Evolutionary conservation across 73 alveolate genomes (phyloP), one percentile per base, ranked within the genome.

Genomic region (Urostyla sp.): DNA sequence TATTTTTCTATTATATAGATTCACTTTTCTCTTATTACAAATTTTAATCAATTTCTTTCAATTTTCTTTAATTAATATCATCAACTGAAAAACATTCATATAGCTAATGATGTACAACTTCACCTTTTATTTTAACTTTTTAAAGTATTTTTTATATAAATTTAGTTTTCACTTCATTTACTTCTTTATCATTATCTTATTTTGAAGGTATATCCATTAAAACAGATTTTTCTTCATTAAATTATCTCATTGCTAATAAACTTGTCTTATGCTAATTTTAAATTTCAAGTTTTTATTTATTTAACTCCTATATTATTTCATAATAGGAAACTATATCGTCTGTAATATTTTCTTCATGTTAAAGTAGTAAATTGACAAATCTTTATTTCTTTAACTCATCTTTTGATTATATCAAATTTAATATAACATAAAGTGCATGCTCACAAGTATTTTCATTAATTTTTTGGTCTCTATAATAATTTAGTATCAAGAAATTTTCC

Each of bases 21-120:
- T 35, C 35, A 3, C 37, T 38, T n/a, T 0, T 20, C 10, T 7
- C 3, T 1, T 35, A 10, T 18, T 63, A 57, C 8, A 13, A 13
- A 13, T 63, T 40, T 7, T 63, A 27, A 13, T 63, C 79, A n/a
- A n/a, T n/a, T n/a, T 63, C 79, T 3, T 38, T 40, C 28, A 63
- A 1, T 63, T 32, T 34, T 48, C 44, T 63, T 27, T 63, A 21
- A 3, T 5, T 18, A 13, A 63, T 3, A 4, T 4, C 7, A 10
- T 63, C 79, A 28, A 5, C 44, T 38, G 79, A 36, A 23, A 63
- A 63, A 18, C 37, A 6, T 20, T 63, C 79, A 43, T 6, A 37
- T n/a, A 63, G 50, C 8, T 32, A 11, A 23, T 60, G 37, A 13
- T 43, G 10, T 27, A 57, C 31, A 5, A 3, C 10, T 21, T 55